A percentile compares a stretch with the other conserved stretches of the same genome.
These are phyloP conservation scores for Rutstroemia sp. DNA, from an alignment of 2,329 filamentous ascomycete genomes.

Conservation along the genomic window DNA sequence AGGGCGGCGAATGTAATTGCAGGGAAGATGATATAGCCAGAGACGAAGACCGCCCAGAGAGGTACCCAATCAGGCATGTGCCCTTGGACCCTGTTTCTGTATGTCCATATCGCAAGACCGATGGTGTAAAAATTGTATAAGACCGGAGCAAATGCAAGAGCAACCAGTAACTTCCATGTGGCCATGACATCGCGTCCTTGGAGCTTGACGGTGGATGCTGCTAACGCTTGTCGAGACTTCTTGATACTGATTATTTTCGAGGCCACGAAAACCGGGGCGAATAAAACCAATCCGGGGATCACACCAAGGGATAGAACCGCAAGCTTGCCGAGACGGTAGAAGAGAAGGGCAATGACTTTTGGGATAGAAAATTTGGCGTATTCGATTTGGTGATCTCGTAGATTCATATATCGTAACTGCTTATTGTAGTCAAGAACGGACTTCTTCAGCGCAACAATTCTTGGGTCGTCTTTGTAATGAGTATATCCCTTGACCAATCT, in stretches of 20 bases:
- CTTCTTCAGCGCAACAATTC: conserved; percentile 12
- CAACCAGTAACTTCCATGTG: conserved; percentile 82
- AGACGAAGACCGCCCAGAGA: conserved; percentile 66
- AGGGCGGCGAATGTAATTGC: conserved; percentile 87
- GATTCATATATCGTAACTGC: conserved; percentile 34
- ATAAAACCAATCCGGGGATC: conserved; percentile 77
- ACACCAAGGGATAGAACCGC: conserved; percentile 68
- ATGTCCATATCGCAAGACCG: conserved; percentile 68
- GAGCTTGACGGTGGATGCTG: conserved; percentile 81
- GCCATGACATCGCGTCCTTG: conserved; percentile 84
- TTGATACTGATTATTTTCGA: conserved; percentile 66
- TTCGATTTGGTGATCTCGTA: conserved; percentile 15
- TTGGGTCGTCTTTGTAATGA: conserved; percentile 14
- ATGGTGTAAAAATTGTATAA: conserved; percentile 78
- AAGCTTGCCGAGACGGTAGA: conserved; percentile 76
- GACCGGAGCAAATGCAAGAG: conserved; percentile 72
- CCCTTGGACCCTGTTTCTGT: conserved; percentile 76
- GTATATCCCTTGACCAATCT: conserved; percentile 82
- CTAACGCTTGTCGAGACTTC: conserved; percentile 76
- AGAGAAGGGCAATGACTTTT: conserved; percentile 52
- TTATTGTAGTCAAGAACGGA: conserved; percentile 50
- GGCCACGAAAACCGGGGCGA: conserved; percentile 78
- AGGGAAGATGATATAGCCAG: conserved; percentile 75
- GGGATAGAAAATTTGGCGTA: conserved; percentile 51
- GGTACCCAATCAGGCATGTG: conserved; percentile 73